Evolutionary conservation across 805 yeast genomes (phyloP).

Genomic region (Brettanomyces sp.): DNA sequence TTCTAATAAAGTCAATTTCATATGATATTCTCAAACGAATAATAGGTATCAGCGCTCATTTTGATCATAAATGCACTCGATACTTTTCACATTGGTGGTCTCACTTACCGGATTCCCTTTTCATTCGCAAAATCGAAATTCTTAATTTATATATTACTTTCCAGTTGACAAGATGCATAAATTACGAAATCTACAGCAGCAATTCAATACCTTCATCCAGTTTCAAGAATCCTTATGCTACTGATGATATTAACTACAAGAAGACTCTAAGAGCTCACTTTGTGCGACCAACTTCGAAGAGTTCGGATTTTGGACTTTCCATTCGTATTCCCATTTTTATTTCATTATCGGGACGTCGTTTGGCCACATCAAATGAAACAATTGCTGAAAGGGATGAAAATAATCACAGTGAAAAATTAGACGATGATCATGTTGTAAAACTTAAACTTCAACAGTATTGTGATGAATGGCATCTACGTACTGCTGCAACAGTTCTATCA

Average conservation of each 20-base stretch:
- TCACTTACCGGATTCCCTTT: slow-evolving; percentile 31
- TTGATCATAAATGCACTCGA: slow-evolving; percentile 29
- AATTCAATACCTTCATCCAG: slow-evolving; percentile 12
- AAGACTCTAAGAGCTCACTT: slow-evolving; percentile 16
- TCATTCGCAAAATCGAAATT: slow-evolving; percentile 49
- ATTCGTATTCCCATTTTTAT: slow-evolving; percentile 19
- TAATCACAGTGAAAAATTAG: slow-evolving; percentile 1
- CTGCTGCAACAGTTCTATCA: slow-evolving; percentile 54
- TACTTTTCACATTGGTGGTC: slow-evolving; percentile 48
- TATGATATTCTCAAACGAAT: slow-evolving; percentile 62
- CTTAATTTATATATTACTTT: slow-evolving; percentile 72
- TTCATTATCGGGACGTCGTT: slow-evolving; percentile 11
- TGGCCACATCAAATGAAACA: slow-evolving; percentile 9
- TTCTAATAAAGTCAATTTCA: slow-evolving; percentile 46
- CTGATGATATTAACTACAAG: slow-evolving; percentile 24
- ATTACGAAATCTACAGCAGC: slow-evolving; percentile 19
- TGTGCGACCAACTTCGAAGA: slow-evolving; percentile 17
- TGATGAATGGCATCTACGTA: slow-evolving; percentile 70
- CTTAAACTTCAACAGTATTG: slow-evolving; percentile 55
- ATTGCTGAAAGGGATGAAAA: background rate
- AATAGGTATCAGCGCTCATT: slow-evolving; percentile 56
- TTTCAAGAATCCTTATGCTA: slow-evolving; percentile 7
- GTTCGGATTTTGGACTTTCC: slow-evolving; percentile 17
- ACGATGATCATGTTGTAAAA: slow-evolving; percentile 22
- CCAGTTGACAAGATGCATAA: slow-evolving; percentile 50